Evolutionary conservation across 768 basidiomycete species (phyloP), one percentile per base, ranked within the genome.

Genomic region (Piloderma croceum): DNA sequence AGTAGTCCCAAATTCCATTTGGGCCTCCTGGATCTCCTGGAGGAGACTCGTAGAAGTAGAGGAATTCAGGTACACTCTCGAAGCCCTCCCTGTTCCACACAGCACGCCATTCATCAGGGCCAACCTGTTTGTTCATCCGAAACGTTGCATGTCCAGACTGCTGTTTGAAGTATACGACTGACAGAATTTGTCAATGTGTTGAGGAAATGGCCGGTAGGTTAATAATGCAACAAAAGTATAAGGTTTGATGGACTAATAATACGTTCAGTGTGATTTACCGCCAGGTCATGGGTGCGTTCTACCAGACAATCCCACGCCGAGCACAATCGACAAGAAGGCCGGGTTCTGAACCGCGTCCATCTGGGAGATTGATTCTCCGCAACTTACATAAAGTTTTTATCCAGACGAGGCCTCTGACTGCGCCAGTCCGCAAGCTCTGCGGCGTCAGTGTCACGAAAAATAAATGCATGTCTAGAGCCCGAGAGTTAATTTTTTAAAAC

Each of bases 111-210:
- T 46, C 17, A 1, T 34, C 31, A 3, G 15, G 11, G 15, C 31
- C 20, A 10, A 42, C 36, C 10, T 22, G 34, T 23, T 22, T 41
- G 33, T 46, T 46, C 29, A 35, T 31, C 6, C 45, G 41, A 11
- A 46, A 46, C n/a, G 21, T 34, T 10, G 41, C 45, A 20, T 46
- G 36, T 10, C 45, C 45, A 5, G 36, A 38, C 24, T 41, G 39
- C n/a, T 46, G 45, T 18, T 46, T 46, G 25, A 46, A 42, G 34
- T 46, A 46, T 11, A 46, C 45, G 12, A 46, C 45, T 46, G 10
- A 7, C 2, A 7, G 6, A 3, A 23, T 23, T 11, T 3, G n/a
- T 22, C 5, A 18, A 35, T 19, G 15, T 34, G n/a, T 7, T 15
- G 20, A 35, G 7, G n/a, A 9, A 9, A 18, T 15, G 20, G n/a